Base-by-base conservation (phyloP, 169 alveolate species). In the Pseudocohnilembus persalinus region DNA sequence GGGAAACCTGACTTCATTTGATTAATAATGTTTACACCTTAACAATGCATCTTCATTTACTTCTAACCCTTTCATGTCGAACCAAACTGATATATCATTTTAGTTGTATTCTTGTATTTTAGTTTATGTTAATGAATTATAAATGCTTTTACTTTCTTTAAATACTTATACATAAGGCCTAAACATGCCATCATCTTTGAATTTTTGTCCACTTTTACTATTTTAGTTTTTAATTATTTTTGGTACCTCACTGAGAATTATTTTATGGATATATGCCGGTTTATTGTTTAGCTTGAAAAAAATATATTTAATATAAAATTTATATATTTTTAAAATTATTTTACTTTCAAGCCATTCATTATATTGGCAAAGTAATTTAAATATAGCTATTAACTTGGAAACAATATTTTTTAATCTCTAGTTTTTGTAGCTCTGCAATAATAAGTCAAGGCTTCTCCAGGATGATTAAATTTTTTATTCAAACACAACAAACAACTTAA, bases 221-320 rank as follows among this genome's bases (percentile, higher is more conserved):
- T n/a, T n/a, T 16, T 79, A 31, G 34, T 79, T 35, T 79, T 33
- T 49, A 4, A 49, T 6, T 63, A 79, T 63, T 27, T 49, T 29
- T n/a, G 84, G 84, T 0, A 79, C 76, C 63, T 79, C 84, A 64
- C 84, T 79, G 29, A 79, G 49, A 49, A 79, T 29, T n/a, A 79
- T 49, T 63, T 79, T 79, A 28, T 79, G 29, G 27, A 79, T 68
- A 0, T 29, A 26, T 0, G 64, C 49, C n/a, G 74, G 68, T 20
- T 49, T 49, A 11, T 4, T 11, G 20, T 49, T 49, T 49, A 49
- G 20, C 68, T 49, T 11, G 20, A 49, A 49, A 49, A 49, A 49
- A 49, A 49, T 49, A 20, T 49, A 11, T 49, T 20, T 11, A 49
- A 49, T 49, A 11, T 49, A 49, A 20, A 20, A 20, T 11, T 11